A percentile compares a stretch with the other conserved stretches of the same genome.
Evolutionary conservation across 2,329 filamentous ascomycete genomes (phyloP).

Genomic region (Ceratocystis diversiconidia): DNA sequence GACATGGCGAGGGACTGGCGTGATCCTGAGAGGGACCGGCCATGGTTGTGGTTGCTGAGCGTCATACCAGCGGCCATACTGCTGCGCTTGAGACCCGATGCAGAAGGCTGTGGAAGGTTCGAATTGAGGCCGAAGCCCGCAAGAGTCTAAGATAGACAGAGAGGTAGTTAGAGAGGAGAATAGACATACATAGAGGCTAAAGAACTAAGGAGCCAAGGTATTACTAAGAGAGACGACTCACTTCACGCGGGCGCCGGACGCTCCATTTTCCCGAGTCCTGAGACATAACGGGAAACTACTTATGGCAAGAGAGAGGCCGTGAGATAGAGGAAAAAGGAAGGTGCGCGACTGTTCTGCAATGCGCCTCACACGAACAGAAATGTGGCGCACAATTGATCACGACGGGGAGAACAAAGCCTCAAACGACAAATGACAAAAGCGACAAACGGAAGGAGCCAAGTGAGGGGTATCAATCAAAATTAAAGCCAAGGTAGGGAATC

Average conservation of each 20-base stretch:
- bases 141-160: conserved; percentile 48
- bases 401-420: not conserved
- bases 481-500: not conserved
- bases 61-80: conserved; percentile 58
- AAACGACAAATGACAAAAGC: not conserved
- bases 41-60: conserved; percentile 53
- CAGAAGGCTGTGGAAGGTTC: conserved; percentile 76
- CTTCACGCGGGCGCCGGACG: conserved; percentile 81
- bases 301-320: not conserved
- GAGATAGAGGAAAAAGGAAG: not conserved
- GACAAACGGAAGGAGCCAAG: not conserved
- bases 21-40: conserved; percentile 60
- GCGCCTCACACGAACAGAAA: conserved; percentile 3
- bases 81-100: conserved; percentile 78
- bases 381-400: not conserved
- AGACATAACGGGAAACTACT: conserved; percentile 44
- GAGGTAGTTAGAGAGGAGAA: not conserved
- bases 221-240: conserved; percentile 30
- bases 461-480: conserved; percentile 9
- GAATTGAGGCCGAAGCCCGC: conserved; percentile 72
- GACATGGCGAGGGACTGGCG: conserved; percentile 74
- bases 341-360: not conserved
- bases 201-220: not conserved
- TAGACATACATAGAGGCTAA: not conserved
- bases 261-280: conserved; percentile 82